Base-by-base conservation (phyloP, 108 stramenopile genomes). In the Cyclotella atomus region DNA sequence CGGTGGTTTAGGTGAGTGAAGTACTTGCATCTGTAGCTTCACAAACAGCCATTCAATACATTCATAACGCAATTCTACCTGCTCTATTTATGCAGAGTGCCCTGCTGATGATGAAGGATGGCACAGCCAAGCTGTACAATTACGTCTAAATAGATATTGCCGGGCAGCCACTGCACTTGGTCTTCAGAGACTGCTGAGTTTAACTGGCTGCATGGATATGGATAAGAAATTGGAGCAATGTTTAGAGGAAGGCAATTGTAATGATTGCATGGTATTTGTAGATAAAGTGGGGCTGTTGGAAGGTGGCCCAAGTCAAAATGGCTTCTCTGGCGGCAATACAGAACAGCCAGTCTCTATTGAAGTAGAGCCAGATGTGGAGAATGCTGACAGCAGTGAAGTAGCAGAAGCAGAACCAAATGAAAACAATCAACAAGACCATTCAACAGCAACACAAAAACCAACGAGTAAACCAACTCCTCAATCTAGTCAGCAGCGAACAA, bases 61-160 rank as follows among this genome's bases (percentile, higher is more conserved):
- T 41, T 41, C 38, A 41, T 41, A 7, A n/a, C 12, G 38, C 12
- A 41, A 41, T 41, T 9, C 7, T 41, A 41, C 38, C 38, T 41
- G n/a, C n/a, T n/a, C n/a, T n/a, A 23, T 21, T 52, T 21, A 23
- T 12, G 16, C 75, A 73, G 80, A 81, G 32, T 81, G 80, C 52
- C 80, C 80, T 0, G 44, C 80, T 14, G 80, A 81, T 59, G 69
- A 70, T 43, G 3, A 36, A 36, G 80, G 80, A 23, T 81, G 80
- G 80, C 80, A 81, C 38, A 63, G 73, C 38, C 57, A 70, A 46
- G 80, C 80, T 33, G 69, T 81, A 17, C 54, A 65, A 25, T 34
- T 75, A 54, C 80, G 80, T n/a, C 29, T 81, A 24, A 81, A 81
- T 75, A 52, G 80, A 25, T 81, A 81, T 53, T 81, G 80, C 61